These are phyloP conservation scores for Mycena albidolilacea DNA, from an alignment of 768 basidiomycete species.

Conservation along the genomic window DNA sequence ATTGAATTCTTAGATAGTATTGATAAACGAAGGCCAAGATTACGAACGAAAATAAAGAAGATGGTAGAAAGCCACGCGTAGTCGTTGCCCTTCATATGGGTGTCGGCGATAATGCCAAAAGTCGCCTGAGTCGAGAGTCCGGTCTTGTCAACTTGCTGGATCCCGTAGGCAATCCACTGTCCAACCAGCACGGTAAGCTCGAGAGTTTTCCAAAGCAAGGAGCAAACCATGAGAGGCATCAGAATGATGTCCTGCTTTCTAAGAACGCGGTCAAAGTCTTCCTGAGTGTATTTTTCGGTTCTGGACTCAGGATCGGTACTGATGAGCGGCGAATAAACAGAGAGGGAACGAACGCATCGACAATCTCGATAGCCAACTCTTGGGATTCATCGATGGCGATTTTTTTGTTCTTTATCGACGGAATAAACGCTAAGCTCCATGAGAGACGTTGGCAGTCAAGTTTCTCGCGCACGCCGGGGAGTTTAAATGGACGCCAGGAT, in stretches of 20 bases:
- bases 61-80: constrained; percentile 11
- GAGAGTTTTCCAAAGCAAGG: not conserved
- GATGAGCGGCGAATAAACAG: too few species aligned
- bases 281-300: constrained; percentile 7
- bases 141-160: constrained; percentile 18
- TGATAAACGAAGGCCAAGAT: not conserved
- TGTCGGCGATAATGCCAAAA: constrained; percentile 9
- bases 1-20: not conserved
- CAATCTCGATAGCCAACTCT: constrained; percentile 3
- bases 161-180: constrained; percentile 13
- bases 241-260: constrained; percentile 15
- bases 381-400: not conserved
- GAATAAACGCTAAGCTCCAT: constrained; percentile 4
- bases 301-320: not conserved
- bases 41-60: constrained; percentile 9
- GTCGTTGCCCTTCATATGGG: constrained; percentile 13
- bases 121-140: constrained; percentile 15
- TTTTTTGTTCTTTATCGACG: not conserved
- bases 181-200: too few species aligned
- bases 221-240: constrained; percentile 13
- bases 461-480: not conserved
- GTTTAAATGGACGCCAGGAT: not conserved
- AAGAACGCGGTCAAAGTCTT: constrained; percentile 15
- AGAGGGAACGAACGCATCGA: constrained; percentile 10
- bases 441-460: not conserved